A percentile compares a stretch with the other conserved stretches of the same genome.
Conservation (phyloP, 148 eudicot species). For the Vaccinium darrowii region DNA sequence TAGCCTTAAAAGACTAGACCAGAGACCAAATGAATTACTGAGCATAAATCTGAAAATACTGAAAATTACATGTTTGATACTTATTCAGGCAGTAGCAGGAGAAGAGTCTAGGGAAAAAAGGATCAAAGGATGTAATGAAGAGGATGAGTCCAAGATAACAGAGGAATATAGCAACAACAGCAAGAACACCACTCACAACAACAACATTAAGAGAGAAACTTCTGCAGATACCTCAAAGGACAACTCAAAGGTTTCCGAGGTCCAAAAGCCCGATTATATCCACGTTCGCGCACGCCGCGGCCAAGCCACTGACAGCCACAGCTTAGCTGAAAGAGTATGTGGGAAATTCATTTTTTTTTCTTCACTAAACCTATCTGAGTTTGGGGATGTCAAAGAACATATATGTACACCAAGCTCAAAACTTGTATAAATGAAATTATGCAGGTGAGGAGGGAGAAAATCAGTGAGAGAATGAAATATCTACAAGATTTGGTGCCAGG, state of each 20-base stretch:
- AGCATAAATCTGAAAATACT: neutral
- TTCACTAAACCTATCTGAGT: neutral
- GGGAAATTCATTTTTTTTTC: neutral
- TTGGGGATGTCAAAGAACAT: neutral
- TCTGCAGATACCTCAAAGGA: conserved; percentile 57
- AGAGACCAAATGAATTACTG: neutral
- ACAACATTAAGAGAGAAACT: conserved; percentile 40
- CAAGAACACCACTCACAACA: conserved; percentile 33
- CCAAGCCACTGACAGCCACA: conserved; percentile 99
- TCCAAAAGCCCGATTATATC: conserved; percentile 74
- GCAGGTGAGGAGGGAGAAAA: conserved; percentile 91
- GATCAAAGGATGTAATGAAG: conserved; percentile 51
- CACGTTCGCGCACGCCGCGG: conserved; percentile 98
- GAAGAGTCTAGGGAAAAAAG: conserved; percentile 45
- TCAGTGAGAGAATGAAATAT: conserved; percentile 93
- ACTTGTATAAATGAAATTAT: conserved; percentile 6
- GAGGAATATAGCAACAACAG: conserved; percentile 48
- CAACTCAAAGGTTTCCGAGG: conserved; percentile 58
- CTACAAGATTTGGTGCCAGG: conserved; percentile 96
- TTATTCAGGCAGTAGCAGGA: conserved; percentile 44
- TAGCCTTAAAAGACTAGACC: neutral
- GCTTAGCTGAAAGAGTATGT: conserved; percentile 94
- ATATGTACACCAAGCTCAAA: too few relatives aligned
- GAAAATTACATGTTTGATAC: neutral
- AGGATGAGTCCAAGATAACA: conserved; percentile 60